These are phyloP conservation scores for Lyophyllum atratum DNA, from an alignment of 768 basidiomycete species.

Conservation along the genomic window DNA sequence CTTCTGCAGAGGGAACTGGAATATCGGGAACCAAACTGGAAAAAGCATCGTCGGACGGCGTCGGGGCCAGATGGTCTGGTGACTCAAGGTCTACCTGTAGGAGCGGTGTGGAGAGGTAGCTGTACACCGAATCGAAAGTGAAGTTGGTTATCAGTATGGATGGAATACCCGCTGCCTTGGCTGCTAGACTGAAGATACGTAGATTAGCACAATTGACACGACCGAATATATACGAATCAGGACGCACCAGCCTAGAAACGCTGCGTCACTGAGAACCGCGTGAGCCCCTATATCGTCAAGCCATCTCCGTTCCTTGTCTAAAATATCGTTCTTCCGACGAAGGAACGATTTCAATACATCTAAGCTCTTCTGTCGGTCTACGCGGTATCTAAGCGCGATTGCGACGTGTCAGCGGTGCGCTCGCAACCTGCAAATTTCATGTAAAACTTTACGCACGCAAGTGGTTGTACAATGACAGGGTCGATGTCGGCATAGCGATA, in stretches of 20 bases:
- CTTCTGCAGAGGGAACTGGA: slow-evolving; percentile 49
- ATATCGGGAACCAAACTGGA: slow-evolving; percentile 46
- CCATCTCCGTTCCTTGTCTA: slow-evolving; percentile 61
- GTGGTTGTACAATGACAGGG: slow-evolving; percentile 78
- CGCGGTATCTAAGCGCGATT: slow-evolving; percentile 52
- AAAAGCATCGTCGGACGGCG: slow-evolving; percentile 16
- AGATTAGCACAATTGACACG: background rate
- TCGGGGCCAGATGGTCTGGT: slow-evolving; percentile 11
- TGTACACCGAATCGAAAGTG: slow-evolving; percentile 83
- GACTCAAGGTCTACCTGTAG: slow-evolving; percentile 37
- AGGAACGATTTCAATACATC: slow-evolving; percentile 63
- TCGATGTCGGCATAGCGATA: slow-evolving; percentile 78
- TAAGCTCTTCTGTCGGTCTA: slow-evolving; percentile 72
- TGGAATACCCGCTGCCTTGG: slow-evolving; percentile 62
- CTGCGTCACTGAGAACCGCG: slow-evolving; percentile 75
- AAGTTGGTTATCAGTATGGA: slow-evolving; percentile 80
- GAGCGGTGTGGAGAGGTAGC: slow-evolving; percentile 64
- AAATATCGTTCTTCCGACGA: slow-evolving; percentile 48
- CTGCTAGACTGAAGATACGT: slow-evolving; percentile 54
- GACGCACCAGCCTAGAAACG: slow-evolving; percentile 74
- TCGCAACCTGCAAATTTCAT: background rate
- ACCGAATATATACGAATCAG: background rate
- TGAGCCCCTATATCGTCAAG: slow-evolving; percentile 49
- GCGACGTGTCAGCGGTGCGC: slow-evolving; percentile 7
- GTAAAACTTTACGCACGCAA: slow-evolving; percentile 60